Base-by-base conservation (phyloP, 352 stramenopile species). In the Globisporangium splendens region DNA sequence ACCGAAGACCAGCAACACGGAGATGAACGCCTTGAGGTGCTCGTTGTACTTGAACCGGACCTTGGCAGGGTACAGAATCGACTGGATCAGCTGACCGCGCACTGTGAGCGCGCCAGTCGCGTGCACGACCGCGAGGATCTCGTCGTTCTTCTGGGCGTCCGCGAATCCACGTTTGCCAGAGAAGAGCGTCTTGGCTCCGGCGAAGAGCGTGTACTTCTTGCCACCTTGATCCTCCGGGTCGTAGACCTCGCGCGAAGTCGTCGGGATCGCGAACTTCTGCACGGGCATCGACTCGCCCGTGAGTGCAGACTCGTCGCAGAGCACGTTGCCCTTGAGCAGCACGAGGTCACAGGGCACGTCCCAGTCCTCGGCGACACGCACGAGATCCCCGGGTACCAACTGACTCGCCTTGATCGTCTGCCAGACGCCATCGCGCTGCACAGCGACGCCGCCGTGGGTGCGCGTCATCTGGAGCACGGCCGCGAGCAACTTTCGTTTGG, bases 1-100 rank as follows among this genome's bases (percentile, higher is more conserved):
- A 4, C 73, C 77, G 56, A 90, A 83, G 6, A 84, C 33, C 6
- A 89, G 56, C 10, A 96, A 63, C 51, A 93, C 67, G 13, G 47
- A 46, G 43, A 95, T 70, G 18, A 93, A 72, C 50, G 79, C 70
- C 24, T 81, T 77, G 15, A 96, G 65, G 60, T 96, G 83, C 15
- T 86, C 70, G 56, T 95, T 83, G 62, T 93, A 95, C 57, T 96
- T 92, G 71, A 96, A 95, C 15, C 83, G 68, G 65, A 93, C 81
- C 18, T 73, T 77, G 2, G 87, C 54, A 2, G 84, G 88, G 39
- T 83, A 93, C 24, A 95, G 52, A 50, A 96, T 89, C 10, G 81
- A 79, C 42, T 81, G 69, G 28, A 96, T 70, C 21, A 95, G 55
- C 65, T 93, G 62, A n/a, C 88, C 86, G 28, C 86, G 87, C 0